Conservation (phyloP, 768 basidiomycete species). For the Mycena latifolia region DNA sequence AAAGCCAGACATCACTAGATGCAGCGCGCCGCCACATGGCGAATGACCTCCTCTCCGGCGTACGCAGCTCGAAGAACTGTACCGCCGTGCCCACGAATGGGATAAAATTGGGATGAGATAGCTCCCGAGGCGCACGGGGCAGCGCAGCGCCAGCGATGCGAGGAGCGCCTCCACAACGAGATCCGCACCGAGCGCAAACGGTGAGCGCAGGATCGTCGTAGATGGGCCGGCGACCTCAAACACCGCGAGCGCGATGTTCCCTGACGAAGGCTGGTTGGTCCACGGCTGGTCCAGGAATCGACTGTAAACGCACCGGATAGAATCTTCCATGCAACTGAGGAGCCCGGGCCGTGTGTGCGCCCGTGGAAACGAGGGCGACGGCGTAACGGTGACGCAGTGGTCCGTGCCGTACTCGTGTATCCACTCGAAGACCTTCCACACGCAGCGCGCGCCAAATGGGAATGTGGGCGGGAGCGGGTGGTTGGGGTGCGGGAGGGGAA, state of each 20-base stretch:
- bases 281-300: too few species aligned
- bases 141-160: slow-evolving; percentile 16
- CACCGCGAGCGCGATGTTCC: slow-evolving; percentile 16
- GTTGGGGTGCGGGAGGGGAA: not conserved
- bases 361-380: slow-evolving; percentile 19
- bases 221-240: slow-evolving; percentile 29
- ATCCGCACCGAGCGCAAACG: slow-evolving; percentile 21
- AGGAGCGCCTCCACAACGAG: slow-evolving; percentile 28
- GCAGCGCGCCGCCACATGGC: slow-evolving; percentile 4
- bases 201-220: slow-evolving; percentile 14
- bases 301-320: not conserved
- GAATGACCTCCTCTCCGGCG: slow-evolving; percentile 11
- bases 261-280: slow-evolving; percentile 5
- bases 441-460: slow-evolving; percentile 13
- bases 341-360: slow-evolving; percentile 19
- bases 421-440: slow-evolving; percentile 19
- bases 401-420: slow-evolving; percentile 28
- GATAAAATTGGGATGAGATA: not conserved
- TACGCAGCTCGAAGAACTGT: slow-evolving; percentile 24
- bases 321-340: slow-evolving; percentile 26
- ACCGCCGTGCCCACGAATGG: not conserved
- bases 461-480: slow-evolving; percentile 19
- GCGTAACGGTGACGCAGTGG: slow-evolving; percentile 16
- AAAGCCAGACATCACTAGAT: too few species aligned
- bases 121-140: slow-evolving; percentile 20